A percentile compares a stretch with the other conserved stretches of the same genome.
phyloP scores from a whole-genome alignment of 768 basidiomycete species.

The Podaxis sp. region DNA sequence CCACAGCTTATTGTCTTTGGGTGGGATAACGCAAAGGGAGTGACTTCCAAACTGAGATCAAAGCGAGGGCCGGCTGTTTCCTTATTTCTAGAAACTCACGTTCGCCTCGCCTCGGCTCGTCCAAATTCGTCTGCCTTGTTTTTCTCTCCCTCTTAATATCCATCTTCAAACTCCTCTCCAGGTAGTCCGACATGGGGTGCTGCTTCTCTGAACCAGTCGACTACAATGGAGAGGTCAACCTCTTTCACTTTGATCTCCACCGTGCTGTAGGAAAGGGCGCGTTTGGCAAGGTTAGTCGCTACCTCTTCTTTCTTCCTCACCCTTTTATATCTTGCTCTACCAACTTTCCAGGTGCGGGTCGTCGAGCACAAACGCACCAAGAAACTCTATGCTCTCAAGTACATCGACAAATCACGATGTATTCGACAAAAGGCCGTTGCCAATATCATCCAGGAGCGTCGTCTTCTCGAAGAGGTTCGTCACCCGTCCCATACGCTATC shows the following conservation, averaged over 20 bases:
- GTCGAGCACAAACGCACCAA: conserved; percentile 95
- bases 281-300: conserved; percentile 83
- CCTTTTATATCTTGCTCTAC: background rate
- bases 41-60: conserved; percentile 19
- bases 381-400: conserved; percentile 92
- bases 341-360: conserved; percentile 72
- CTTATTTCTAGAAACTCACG: conserved; percentile 16
- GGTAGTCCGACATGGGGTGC: conserved; percentile 54
- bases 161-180: conserved; percentile 21
- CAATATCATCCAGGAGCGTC: conserved; percentile 91
- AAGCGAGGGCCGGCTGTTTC: conserved; percentile 17
- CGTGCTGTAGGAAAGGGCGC: conserved; percentile 95
- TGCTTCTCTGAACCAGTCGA: conserved; percentile 76
- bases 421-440: conserved; percentile 88
- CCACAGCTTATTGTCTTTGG: conserved; percentile 16
- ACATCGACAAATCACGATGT: conserved; percentile 94
- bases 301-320: conserved; percentile 3
- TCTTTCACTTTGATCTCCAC: conserved; percentile 96
- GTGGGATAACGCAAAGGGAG: conserved; percentile 13
- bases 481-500: background rate
- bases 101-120: conserved; percentile 12
- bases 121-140: conserved; percentile 35
- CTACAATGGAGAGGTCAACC: conserved; percentile 79
- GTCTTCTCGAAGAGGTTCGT: conserved; percentile 85
- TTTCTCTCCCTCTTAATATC: conserved; percentile 29